phyloP scores from a whole-genome alignment of 768 basidiomycete genomes.

The Lentinula raphanica region DNA sequence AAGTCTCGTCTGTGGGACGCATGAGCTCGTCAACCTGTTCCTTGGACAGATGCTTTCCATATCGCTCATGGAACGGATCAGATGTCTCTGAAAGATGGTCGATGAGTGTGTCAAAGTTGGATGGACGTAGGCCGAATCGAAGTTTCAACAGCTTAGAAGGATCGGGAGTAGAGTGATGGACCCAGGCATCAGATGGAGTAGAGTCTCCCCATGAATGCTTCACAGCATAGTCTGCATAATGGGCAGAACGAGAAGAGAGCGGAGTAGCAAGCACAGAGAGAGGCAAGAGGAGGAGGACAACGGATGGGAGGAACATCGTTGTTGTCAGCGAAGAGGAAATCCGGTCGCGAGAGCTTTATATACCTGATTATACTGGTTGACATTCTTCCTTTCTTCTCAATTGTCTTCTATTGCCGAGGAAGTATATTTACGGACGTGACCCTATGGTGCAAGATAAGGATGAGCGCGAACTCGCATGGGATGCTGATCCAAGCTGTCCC shows the following conservation, averaged over 20 bases:
- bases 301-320: background rate
- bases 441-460: background rate
- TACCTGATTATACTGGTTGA: background rate
- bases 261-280: background rate
- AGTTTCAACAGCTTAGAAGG: slow-evolving; percentile 21
- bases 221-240: background rate
- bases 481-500: background rate
- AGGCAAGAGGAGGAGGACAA: background rate
- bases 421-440: background rate
- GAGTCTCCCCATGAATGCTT: slow-evolving; percentile 3
- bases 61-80: slow-evolving; percentile 24
- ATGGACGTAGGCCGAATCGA: slow-evolving; percentile 29
- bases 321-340: background rate
- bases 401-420: background rate
- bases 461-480: background rate
- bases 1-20: slow-evolving; percentile 30
- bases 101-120: slow-evolving; percentile 23
- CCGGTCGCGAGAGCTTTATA: background rate
- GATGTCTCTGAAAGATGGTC: slow-evolving; percentile 26
- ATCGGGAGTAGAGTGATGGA: slow-evolving; percentile 1
- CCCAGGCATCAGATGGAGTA: background rate
- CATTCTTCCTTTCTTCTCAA: background rate
- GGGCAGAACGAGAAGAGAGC: background rate
- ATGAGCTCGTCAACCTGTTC: slow-evolving; percentile 38
- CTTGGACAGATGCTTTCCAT: slow-evolving; percentile 32